phyloP scores from a whole-genome alignment of 1,139 yeast species.

The Geotrichum carabidarum region DNA sequence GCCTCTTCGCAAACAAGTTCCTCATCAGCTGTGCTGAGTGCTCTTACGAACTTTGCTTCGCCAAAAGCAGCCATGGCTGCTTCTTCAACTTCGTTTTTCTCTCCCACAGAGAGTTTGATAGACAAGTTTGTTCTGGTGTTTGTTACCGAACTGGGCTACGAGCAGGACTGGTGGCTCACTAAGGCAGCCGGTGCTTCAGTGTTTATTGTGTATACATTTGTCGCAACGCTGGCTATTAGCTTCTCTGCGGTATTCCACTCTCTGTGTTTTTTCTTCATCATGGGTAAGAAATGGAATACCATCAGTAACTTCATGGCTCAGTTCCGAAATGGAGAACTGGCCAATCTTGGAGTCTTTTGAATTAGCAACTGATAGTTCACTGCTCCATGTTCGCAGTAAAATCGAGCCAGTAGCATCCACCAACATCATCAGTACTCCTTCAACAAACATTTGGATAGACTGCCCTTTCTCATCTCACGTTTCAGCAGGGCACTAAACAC shows the following conservation, averaged over 20 bases:
- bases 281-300: conserved; percentile 14
- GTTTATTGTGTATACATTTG: conserved; percentile 10
- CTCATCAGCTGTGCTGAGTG: background rate
- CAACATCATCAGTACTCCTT: too few species aligned
- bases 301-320: conserved; percentile 2
- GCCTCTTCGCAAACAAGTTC: background rate
- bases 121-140: conserved; percentile 11
- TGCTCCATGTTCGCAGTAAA: too few species aligned
- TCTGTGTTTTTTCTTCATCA: conserved; percentile 9
- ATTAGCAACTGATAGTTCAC: background rate
- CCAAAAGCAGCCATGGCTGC: background rate
- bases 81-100: background rate
- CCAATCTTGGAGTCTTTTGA: conserved; percentile 10
- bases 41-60: background rate
- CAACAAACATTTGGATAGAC: too few species aligned
- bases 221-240: conserved; percentile 10
- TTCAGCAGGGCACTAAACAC: too few species aligned
- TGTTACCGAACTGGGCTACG: conserved; percentile 13
- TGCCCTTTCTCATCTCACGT: too few species aligned
- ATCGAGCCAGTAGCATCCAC: too few species aligned
- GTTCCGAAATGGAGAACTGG: conserved; percentile 4
- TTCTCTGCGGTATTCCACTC: conserved; percentile 15
- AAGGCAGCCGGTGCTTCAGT: conserved; percentile 9
- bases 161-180: conserved; percentile 10
- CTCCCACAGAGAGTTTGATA: background rate